A percentile compares a stretch with the other conserved stretches of the same genome.
phyloP scores from a whole-genome alignment of 2,329 filamentous ascomycete genomes.

The Alternaria angustiovoidea region DNA sequence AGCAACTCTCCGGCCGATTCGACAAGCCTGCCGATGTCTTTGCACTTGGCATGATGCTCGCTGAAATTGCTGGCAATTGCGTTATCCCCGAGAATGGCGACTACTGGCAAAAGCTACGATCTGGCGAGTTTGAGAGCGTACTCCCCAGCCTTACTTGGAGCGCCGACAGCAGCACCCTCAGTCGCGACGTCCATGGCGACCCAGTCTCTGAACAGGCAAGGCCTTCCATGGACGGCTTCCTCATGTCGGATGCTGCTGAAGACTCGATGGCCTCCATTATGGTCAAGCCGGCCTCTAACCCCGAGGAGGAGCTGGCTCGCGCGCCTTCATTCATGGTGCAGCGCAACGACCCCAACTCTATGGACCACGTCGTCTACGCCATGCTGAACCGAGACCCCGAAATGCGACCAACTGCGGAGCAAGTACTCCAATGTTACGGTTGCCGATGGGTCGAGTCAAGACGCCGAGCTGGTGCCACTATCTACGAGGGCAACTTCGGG shows the following conservation, averaged over 20 bases:
- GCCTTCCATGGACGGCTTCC: conserved; percentile 34
- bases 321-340: conserved; percentile 93
- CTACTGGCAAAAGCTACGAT: conserved; percentile 88
- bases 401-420: conserved; percentile 75
- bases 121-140: conserved; percentile 83
- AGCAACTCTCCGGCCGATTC: conserved; percentile 84
- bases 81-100: conserved; percentile 91
- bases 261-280: conserved; percentile 51
- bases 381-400: conserved; percentile 83
- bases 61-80: conserved; percentile 94
- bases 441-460: conserved; percentile 81
- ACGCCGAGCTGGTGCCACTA: conserved; percentile 85
- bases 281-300: conserved; percentile 34
- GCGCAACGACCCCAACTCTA: conserved; percentile 72
- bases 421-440: conserved; percentile 76
- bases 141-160: conserved; percentile 87
- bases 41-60: conserved; percentile 89
- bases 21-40: conserved; percentile 95
- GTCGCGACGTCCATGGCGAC: conserved; percentile 71
- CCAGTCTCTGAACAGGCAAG: conserved; percentile 34
- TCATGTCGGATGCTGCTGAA: conserved; percentile 47
- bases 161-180: conserved; percentile 69
- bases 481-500: conserved; percentile 96
- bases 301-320: conserved; percentile 65
- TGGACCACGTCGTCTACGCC: conserved; percentile 84